phyloP scores from a whole-genome alignment of 352 stramenopile genomes.

The Ochromonadaceae sp. region DNA sequence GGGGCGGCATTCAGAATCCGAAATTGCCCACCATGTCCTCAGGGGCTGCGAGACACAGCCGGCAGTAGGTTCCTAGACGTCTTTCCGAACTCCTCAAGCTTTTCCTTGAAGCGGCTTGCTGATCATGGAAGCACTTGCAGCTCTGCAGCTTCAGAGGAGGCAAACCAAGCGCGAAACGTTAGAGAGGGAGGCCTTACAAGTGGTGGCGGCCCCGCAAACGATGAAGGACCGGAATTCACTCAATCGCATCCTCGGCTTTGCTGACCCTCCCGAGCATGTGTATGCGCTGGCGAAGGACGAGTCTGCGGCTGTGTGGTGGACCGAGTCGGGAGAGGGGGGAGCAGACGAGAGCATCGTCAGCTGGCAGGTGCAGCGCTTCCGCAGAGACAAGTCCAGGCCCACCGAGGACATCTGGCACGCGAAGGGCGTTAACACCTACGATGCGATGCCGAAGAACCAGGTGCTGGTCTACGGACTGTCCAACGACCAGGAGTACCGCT shows the following conservation, averaged over 20 bases:
- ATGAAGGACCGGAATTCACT: background rate
- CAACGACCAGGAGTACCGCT: background rate
- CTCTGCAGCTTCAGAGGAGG: too few relatives aligned
- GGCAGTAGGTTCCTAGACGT: too few relatives aligned
- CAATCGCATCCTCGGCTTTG: background rate
- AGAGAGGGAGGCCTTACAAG: too few relatives aligned
- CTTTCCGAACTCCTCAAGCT: too few relatives aligned
- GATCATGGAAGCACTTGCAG: too few relatives aligned
- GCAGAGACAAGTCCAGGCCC: background rate
- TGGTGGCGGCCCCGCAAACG: too few relatives aligned
- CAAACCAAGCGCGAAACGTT: too few relatives aligned
- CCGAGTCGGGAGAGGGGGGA: background rate
- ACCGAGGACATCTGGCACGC: background rate
- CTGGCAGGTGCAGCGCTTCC: slow-evolving; percentile 7
- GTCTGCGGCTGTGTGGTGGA: slow-evolving; percentile 12
- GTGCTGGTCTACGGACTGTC: background rate
- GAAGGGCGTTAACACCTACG: background rate
- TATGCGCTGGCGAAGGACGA: background rate
- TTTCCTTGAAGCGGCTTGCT: too few relatives aligned
- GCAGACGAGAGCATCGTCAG: too few relatives aligned
- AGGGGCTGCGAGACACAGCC: too few relatives aligned
- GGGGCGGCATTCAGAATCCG: too few relatives aligned
- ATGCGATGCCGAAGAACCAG: background rate
- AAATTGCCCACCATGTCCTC: too few relatives aligned
- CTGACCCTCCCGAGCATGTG: background rate